phyloP scores from a whole-genome alignment of 2,329 filamentous ascomycete species.

The Sporothrix brunneoviolacea region DNA sequence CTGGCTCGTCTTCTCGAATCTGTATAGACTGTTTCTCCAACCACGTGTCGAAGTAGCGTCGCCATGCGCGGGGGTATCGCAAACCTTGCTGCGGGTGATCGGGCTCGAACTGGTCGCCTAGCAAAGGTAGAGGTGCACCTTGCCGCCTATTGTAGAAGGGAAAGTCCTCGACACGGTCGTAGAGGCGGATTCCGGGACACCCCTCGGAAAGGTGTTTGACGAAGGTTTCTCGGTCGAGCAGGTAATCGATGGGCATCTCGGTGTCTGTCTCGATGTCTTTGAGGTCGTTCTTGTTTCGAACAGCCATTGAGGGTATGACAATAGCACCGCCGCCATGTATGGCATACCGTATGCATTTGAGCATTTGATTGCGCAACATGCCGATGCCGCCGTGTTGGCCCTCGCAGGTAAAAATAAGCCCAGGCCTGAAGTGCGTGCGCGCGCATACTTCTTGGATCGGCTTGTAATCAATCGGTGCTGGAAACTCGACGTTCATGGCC shows the following conservation, averaged over 20 bases:
- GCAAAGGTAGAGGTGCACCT: conserved; percentile 18
- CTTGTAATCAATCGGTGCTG: conserved; percentile 27
- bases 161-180: conserved; percentile 25
- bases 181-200: conserved; percentile 25
- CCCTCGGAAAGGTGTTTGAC: conserved; percentile 20
- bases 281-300: conserved; percentile 28
- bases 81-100: conserved; percentile 23
- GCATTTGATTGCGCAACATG: conserved; percentile 34
- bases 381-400: conserved; percentile 33
- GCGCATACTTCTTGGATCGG: conserved; percentile 29
- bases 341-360: conserved; percentile 35
- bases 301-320: conserved; percentile 31
- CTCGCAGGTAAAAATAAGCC: conserved; percentile 34
- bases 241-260: conserved; percentile 25
- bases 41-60: conserved; percentile 25
- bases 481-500: conserved; percentile 29
- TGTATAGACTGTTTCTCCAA: conserved; percentile 20
- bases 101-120: conserved; percentile 28
- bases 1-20: conserved; percentile 15
- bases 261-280: conserved; percentile 25
- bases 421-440: conserved; percentile 26
- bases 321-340: conserved; percentile 31
- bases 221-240: conserved; percentile 25
- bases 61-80: conserved; percentile 22
- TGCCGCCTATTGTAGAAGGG: conserved; percentile 21